A percentile compares a stretch with the other conserved stretches of the same genome.
Conservation (phyloP, 352 stramenopile species). For the Phytophthora macrochlamydospora region DNA sequence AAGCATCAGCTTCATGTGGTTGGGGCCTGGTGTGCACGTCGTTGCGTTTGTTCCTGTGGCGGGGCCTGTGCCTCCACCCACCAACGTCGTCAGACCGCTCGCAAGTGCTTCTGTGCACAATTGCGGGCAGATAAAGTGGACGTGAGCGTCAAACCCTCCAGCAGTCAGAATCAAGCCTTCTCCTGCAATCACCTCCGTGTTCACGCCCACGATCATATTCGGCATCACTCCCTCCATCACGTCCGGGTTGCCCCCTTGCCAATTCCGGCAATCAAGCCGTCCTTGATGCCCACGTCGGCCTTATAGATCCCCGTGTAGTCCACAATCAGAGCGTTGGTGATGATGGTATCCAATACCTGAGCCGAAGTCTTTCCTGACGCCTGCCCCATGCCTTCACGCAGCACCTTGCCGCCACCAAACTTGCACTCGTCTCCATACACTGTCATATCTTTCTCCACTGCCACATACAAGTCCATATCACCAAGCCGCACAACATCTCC, state of each 20-base stretch:
- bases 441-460: constrained; percentile 91
- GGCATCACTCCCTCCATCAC: constrained; percentile 93
- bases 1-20: constrained; percentile 96
- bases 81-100: constrained; percentile 92
- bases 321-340: constrained; percentile 97
- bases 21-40: constrained; percentile 95
- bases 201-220: constrained; percentile 90
- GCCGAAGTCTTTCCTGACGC: constrained; percentile 45
- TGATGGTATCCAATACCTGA: constrained; percentile 94
- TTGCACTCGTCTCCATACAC: constrained; percentile 89
- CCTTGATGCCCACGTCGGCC: constrained; percentile 95
- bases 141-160: constrained; percentile 95
- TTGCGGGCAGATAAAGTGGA: constrained; percentile 97
- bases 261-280: constrained; percentile 93
- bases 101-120: constrained; percentile 93
- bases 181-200: constrained; percentile 96
- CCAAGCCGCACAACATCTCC: constrained; percentile 94
- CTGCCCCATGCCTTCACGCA: constrained; percentile 85
- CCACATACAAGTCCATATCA: constrained; percentile 92
- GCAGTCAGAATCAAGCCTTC: constrained; percentile 97
- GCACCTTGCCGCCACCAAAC: constrained; percentile 96
- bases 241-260: constrained; percentile 98
- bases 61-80: constrained; percentile 92
- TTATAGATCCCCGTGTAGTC: constrained; percentile 97
- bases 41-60: constrained; percentile 95